Base-by-base conservation (phyloP, 1,139 yeast genomes). In the Magnusiomyces starmeri region DNA sequence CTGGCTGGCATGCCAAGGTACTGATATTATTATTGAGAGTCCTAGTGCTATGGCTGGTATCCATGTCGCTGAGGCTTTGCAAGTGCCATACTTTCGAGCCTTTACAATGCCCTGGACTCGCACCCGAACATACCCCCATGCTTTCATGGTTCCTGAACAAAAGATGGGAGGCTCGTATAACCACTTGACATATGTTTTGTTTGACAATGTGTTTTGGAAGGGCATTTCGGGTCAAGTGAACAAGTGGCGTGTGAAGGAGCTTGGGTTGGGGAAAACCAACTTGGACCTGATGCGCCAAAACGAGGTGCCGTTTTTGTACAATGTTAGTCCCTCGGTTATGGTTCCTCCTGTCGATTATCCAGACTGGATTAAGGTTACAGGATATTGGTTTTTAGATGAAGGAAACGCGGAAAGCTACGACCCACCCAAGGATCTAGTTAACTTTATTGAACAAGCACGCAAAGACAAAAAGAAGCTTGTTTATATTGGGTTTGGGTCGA, bases 61-160 rank as follows among this genome's bases (percentile, higher is more conserved):
- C 42, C 97, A 90, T 64, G 85, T 92, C 54, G 97, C 97, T 1
- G 97, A 90, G 65, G 95, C 95, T 0, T 69, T 90, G 53, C 79
- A 82, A 18, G 85, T 90, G 50, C 96, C 97, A 0, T 90, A 90
- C 64, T 85, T 86, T 73, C 75, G 97, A 60, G 97, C 97, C 0
- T 92, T 90, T 64, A 92, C 97, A 0, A 90, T 90, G 97, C 97
- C 97, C 0, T 90, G 97, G 97, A 87, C 97, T 0, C 72, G 96
- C 59, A 90, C 97, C 0, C 76, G 95, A 58, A 95, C 96, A 0
- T 90, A 90, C 64, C 97, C 97, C 1, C 97, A 90, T 71, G 97
- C 97, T 0, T 89, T 90, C 59, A 82, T 90, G 62, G 96, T 88
- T 4, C 97, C 97, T 0, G 97, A 88, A 55, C 95, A 85, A 65